Evolutionary conservation across 257 asterid species (phyloP).

Genomic region (Haberlea rhodopensis): DNA sequence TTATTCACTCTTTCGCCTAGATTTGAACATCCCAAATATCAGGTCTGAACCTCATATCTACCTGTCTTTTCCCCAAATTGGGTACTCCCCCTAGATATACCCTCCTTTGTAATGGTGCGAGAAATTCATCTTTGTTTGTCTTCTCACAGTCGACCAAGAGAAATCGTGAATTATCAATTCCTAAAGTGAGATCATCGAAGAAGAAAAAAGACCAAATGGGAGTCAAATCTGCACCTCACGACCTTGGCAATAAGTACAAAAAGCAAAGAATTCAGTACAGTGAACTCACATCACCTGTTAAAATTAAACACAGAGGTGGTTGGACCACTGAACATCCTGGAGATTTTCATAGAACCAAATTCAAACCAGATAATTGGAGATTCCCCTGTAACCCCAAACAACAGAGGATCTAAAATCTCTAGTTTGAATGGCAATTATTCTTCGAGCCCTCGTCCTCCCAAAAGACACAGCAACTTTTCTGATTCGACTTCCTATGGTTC

Average conservation of each 20-base stretch:
- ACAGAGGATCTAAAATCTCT: slow-evolving; percentile 31
- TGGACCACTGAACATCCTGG: slow-evolving; percentile 67
- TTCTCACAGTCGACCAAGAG: slow-evolving; percentile 50
- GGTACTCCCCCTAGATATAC: neutral
- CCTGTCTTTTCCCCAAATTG: neutral
- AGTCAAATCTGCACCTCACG: slow-evolving; percentile 48
- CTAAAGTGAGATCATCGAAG: slow-evolving; percentile 48
- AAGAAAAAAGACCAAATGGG: slow-evolving; percentile 39
- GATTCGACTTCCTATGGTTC: slow-evolving; percentile 42
- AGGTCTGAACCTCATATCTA: slow-evolving; percentile 1
- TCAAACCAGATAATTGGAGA: slow-evolving; percentile 42
- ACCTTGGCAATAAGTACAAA: slow-evolving; percentile 35
- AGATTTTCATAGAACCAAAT: slow-evolving; percentile 31
- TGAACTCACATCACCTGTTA: slow-evolving; percentile 32
- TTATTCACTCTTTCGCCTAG: slow-evolving; percentile 5
- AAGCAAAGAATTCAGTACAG: slow-evolving; percentile 34
- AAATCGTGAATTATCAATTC: slow-evolving; percentile 62
- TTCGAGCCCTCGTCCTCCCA: slow-evolving; percentile 42
- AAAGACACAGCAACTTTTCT: slow-evolving; percentile 26
- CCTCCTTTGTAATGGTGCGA: neutral
- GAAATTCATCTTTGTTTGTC: neutral
- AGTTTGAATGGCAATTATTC: slow-evolving; percentile 36
- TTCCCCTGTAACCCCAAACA: slow-evolving; percentile 57
- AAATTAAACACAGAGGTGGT: slow-evolving; percentile 60
- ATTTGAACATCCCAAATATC: no score